Base-by-base conservation (phyloP, 1,284 basidiomycete genomes). In the Tylopilus orsonianus region DNA sequence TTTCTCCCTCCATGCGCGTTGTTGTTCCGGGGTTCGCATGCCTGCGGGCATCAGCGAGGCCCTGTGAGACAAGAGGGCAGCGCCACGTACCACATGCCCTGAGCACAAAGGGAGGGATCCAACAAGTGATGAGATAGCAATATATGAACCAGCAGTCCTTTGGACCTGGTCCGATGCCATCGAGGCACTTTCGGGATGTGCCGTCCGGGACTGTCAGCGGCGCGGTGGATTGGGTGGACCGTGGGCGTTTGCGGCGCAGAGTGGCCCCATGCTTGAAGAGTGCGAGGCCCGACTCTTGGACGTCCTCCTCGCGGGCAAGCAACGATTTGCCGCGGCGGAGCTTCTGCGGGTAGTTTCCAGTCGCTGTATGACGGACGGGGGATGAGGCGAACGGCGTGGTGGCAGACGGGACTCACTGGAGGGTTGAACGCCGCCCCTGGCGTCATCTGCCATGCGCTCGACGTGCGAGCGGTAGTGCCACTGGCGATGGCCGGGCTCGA, bases 1-100 rank as follows among this genome's bases (percentile, higher is more conserved):
- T 77, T 99, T 99, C 72, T 99, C 96, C 54, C 97, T 80, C 92
- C 95, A 99, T 35, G 96, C 96, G 46, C 93, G 84, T 69, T 96
- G 93, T 59, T 92, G 90, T 58, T 99, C 97, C 0, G 93, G 90
- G 16, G 89, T 96, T 51, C 81, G 81, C 60, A 97, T 89, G 50
- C 95, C 93, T 87, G 62, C 34, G 52, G 45, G 38, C 6, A 41
- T 44, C 20, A 14, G 37, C 60, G 26, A 60, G 49, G 46, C 10
- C 4, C n/a, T 26, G n/a, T 24, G 20, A 13, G 27, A 41, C 5
- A 9, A 45, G 39, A 30, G 30, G 33, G 37, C 41, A 41, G 45
- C 13, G 26, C 45, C 20, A 77, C 85, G 52, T 64, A 88, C 84
- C 87, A 60, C 78, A 89, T 37, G 75, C 69, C 50, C 70, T 75